Evolutionary conservation across 176 grass and related monocot species (phyloP), one percentile per base, ranked within the genome.

Genomic region (Musa troglodytarum): DNA sequence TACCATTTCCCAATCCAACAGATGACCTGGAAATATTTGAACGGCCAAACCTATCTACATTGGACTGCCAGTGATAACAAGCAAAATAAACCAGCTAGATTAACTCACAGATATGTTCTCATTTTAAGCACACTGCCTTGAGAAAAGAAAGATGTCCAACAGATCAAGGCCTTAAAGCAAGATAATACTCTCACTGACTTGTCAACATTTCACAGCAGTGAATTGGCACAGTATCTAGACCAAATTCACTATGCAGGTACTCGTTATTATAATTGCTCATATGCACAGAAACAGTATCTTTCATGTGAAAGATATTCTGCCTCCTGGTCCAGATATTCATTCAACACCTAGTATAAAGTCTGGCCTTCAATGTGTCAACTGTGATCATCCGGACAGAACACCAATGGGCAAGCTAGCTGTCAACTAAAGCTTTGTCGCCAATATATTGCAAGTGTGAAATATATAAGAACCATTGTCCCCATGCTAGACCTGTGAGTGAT

Each of bases 361-460:
- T 34, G 19, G 68, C 43, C n/a, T 50, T 70, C 7, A 3, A 50
- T 50, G 16, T 50, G 11, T 17, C 16, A n/a, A 17, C 57, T 61
- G 57, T 8, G 15, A 61, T n/a, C 17, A 51, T 70, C 13, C 14
- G 19, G 34, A 21, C 68, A 51, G 34, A 50, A 70, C 50, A 70
- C 19, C 20, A 8, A 12, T 50, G 16, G 17, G 9, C 49, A 50
- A n/a, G 34, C 14, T 69, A 50, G 8, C n/a, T 9, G 19, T 69
- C 34, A 50, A 50, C 9, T 23, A 50, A 50, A 11, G 0, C 14
- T 70, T 70, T 70, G 68, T 76, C 87, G 88, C 81, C 84, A 74
- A 81, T 83, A 89, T 75, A 99, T 94, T 3, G 88, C 90, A 28
- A 99, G 88, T 1, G 95, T 99, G 88, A 91, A 99, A 78, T 99